phyloP scores from a whole-genome alignment of 371 early-diverging fungal genomes.

The Mucor sp. region DNA sequence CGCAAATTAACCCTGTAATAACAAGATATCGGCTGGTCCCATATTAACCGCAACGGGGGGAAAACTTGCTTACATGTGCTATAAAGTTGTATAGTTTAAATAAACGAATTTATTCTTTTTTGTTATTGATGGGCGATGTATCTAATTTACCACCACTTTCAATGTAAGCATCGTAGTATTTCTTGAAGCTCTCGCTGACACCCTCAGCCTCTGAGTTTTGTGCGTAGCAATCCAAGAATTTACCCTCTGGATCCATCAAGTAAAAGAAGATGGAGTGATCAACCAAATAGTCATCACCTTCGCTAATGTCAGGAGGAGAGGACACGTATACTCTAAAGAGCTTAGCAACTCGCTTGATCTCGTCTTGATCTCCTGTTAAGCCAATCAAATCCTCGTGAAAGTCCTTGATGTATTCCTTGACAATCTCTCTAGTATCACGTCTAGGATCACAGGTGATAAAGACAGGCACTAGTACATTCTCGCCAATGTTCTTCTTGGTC shows the following conservation, averaged over 20 bases:
- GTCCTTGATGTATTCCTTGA: constrained; percentile 88
- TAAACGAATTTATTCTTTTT: neutral
- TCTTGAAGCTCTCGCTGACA: constrained; percentile 62
- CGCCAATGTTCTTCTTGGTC: constrained; percentile 62
- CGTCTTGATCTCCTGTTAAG: constrained; percentile 86
- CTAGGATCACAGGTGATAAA: constrained; percentile 97
- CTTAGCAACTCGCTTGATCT: constrained; percentile 85
- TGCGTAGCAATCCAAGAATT: constrained; percentile 90
- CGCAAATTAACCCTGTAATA: neutral
- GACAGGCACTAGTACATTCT: constrained; percentile 77
- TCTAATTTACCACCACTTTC: constrained; percentile 43
- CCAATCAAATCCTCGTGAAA: constrained; percentile 94
- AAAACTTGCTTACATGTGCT: neutral
- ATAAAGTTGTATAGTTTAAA: neutral
- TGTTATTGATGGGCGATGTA: neutral
- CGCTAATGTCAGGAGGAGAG: constrained; percentile 83
- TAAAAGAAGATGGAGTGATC: constrained; percentile 99
- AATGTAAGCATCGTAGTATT: constrained; percentile 53
- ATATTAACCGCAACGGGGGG: neutral
- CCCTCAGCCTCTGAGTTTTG: constrained; percentile 69
- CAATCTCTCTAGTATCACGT: constrained; percentile 84
- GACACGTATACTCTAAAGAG: constrained; percentile 93
- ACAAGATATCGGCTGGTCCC: constrained; percentile 2
- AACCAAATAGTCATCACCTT: constrained; percentile 93
- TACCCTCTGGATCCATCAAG: constrained; percentile 91